Percentiles rank a stretch among this genome's conserved stretches.
These are phyloP conservation scores for Diaporthe humulicola DNA, from an alignment of 2,329 filamentous ascomycete species.

Conservation along the genomic window DNA sequence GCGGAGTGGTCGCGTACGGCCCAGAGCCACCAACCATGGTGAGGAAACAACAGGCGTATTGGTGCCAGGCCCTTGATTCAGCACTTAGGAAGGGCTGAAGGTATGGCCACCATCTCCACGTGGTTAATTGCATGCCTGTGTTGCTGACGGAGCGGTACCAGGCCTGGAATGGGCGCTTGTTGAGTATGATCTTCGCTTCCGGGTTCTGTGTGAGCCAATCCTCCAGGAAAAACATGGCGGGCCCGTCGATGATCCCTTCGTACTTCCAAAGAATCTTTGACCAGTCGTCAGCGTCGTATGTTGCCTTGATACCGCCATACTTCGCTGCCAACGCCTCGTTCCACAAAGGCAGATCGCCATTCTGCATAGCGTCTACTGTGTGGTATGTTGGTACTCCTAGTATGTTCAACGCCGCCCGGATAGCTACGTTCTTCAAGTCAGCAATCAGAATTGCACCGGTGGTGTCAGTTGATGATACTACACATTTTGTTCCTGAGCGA, in stretches of 20 bases:
- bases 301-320: background rate
- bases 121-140: background rate
- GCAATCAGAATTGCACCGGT: background rate
- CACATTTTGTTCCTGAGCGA: conserved; percentile 8
- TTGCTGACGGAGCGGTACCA: conserved; percentile 23
- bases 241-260: conserved; percentile 22
- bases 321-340: conserved; percentile 15
- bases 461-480: background rate
- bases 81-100: background rate
- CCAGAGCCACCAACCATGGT: conserved; percentile 16
- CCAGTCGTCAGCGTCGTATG: conserved; percentile 2
- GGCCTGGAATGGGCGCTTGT: conserved; percentile 13
- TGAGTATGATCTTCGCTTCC: conserved; percentile 17
- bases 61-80: background rate
- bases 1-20: background rate
- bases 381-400: background rate
- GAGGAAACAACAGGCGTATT: conserved; percentile 7
- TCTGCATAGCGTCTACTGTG: background rate
- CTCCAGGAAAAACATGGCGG: conserved; percentile 20
- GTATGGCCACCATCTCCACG: background rate
- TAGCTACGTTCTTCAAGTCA: background rate
- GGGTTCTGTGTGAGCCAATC: conserved; percentile 8
- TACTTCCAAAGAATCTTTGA: conserved; percentile 10
- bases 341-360: conserved; percentile 2
- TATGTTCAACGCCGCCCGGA: background rate